Evolutionary conservation across 2,329 filamentous ascomycete genomes (phyloP), one percentile per base, ranked within the genome.

Genomic region (Clathrospora elynae): DNA sequence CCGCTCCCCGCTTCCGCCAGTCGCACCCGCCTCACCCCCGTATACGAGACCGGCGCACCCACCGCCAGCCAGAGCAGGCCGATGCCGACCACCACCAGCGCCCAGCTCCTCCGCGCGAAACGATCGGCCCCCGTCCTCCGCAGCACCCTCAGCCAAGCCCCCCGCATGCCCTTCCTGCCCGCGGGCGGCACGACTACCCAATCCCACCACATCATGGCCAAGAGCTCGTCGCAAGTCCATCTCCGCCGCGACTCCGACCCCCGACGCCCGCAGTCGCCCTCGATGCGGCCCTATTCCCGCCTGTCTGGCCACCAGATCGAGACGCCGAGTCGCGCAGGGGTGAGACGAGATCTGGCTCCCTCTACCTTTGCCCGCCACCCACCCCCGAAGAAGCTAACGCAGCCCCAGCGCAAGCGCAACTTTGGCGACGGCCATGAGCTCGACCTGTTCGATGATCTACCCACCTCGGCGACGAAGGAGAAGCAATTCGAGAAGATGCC

Each of bases 361-460:
- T 76, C 79, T 38, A 69, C 75, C 13, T 64, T 80, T 19, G 69
- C 75, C 35, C 71, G 74, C 31, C 73, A 77, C 47, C 78, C 81
- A 39, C 75, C 79, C 35, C 58, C 58, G 11, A 73, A 78, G 5
- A 87, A 86, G 75, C 43, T 64, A 11, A 60, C 57, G 4, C 57
- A 62, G 33, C 63, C 60, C 25, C 57, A 59, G 35, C 57, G 58
- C 13, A 67, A 66, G 46, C 56, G 57, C 8, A 59, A 61, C 28
- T 99, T 95, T 72, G 93, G 93, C 9, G 90, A 96, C 68, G 93
- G 93, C 11, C 87, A 86, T 47, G 93, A 99, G 70, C 78, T 99
- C 22, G 92, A 97, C 57, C 84, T 81, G 2, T 97, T 99, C 66
- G 93, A 99, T 66, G 93, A 99, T 70, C 75, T 99, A 42, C 92